Conservation (phyloP, 345 rosid species). For the Eucalyptus sideroxylon region DNA sequence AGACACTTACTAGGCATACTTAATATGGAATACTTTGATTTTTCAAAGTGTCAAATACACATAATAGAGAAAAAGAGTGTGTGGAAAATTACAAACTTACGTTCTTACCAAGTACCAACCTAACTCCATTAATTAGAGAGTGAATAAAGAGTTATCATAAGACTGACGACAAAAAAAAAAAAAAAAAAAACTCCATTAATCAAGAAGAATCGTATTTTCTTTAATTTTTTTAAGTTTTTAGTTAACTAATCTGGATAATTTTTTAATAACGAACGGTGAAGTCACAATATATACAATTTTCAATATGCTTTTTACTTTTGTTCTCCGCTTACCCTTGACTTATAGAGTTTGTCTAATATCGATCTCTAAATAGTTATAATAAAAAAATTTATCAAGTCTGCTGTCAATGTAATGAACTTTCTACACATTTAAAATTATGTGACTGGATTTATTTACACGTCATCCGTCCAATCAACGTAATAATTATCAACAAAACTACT, state of each 20-base stretch:
- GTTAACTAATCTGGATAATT: background rate
- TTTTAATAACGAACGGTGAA: background rate
- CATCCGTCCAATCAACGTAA: background rate
- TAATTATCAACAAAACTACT: no score
- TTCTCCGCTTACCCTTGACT: background rate
- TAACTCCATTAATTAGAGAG: no score
- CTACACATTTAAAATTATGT: background rate
- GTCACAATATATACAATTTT: rapidly evolving
- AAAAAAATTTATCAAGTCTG: background rate
- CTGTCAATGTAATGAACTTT: background rate
- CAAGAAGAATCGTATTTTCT: background rate
- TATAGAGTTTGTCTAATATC: background rate
- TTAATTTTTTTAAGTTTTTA: rapidly evolving
- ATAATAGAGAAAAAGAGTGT: background rate
- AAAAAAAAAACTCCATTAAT: background rate
- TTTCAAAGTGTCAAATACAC: background rate
- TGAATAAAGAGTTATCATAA: no score
- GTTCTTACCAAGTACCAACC: no score
- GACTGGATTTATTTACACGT: background rate
- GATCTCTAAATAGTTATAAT: background rate
- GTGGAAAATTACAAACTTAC: background rate
- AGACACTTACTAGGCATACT: background rate
- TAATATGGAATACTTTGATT: no score
- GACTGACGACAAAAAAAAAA: no score
- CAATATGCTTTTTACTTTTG: background rate